phyloP scores from a whole-genome alignment of 257 asterid genomes.

The Solanum virginianum region DNA sequence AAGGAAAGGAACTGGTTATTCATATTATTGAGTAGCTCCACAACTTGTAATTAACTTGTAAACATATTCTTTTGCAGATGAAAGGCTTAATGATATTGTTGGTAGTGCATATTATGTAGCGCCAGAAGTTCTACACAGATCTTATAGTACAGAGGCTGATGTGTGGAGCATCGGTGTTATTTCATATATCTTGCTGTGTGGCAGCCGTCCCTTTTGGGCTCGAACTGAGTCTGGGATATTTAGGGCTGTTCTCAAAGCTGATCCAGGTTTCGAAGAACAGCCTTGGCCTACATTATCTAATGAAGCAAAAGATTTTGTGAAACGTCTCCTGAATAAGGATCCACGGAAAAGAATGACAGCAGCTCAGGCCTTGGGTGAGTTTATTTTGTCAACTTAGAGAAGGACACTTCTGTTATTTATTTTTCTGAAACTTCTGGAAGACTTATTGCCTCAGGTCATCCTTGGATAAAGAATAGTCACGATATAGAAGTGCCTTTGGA shows the following conservation, averaged over 20 bases:
- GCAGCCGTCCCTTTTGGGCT: conserved; percentile 95
- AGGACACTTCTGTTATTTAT: not conserved
- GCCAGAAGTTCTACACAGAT: conserved; percentile 86
- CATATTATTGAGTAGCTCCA: not conserved
- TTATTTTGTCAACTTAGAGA: not conserved
- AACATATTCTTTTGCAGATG: conserved; percentile 35
- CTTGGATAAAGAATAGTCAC: conserved; percentile 60
- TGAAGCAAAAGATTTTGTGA: conserved; percentile 83
- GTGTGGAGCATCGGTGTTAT: conserved; percentile 94
- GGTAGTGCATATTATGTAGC: conserved; percentile 98
- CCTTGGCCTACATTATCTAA: conserved; percentile 87
- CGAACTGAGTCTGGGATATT: conserved; percentile 90
- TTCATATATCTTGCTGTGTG: conserved; percentile 66
- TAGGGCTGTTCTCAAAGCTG: conserved; percentile 85
- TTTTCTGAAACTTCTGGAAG: not conserved
- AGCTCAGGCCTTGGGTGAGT: conserved; percentile 86
- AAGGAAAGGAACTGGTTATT: not conserved
- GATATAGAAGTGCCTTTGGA: conserved; percentile 65
- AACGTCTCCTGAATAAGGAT: conserved; percentile 65
- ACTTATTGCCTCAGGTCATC: conserved; percentile 64
- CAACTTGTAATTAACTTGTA: not conserved
- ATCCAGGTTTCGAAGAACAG: conserved; percentile 67
- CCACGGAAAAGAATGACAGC: conserved; percentile 93
- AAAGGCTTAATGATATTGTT: conserved; percentile 90
- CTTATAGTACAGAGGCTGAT: conserved; percentile 88